These are phyloP conservation scores for Fraxinus sp. DNA, from an alignment of 305 asterid species.

Conservation along the genomic window DNA sequence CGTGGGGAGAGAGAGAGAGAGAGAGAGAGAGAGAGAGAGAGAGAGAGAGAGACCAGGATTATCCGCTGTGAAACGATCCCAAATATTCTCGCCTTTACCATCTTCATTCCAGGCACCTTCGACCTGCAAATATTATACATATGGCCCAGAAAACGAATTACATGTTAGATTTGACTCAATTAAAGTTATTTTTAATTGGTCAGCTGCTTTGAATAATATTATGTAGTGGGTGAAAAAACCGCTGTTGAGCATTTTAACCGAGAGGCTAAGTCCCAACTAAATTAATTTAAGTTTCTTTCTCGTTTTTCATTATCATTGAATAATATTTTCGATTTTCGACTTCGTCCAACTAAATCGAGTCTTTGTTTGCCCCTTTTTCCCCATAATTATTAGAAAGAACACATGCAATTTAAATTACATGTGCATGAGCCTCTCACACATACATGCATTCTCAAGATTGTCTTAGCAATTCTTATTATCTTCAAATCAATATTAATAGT, in stretches of 20 bases:
- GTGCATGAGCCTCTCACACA: not conserved
- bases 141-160: not conserved
- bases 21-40: not conserved
- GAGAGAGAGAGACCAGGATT: slow-evolving; percentile 15
- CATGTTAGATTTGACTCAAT: not conserved
- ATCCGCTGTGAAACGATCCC: slow-evolving; percentile 21
- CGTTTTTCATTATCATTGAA: not conserved
- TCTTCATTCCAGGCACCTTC: slow-evolving; percentile 23
- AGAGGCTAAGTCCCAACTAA: not conserved
- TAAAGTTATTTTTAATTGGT: not conserved
- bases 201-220: not conserved
- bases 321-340: not conserved
- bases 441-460: not conserved
- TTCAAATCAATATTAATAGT: not conserved
- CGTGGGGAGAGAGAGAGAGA: not conserved
- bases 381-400: not conserved
- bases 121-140: not conserved
- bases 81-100: slow-evolving; percentile 22
- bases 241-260: not conserved
- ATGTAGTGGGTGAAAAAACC: not conserved
- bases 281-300: not conserved
- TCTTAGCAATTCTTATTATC: not conserved
- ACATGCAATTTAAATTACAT: not conserved
- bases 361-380: not conserved
- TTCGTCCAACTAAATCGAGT: not conserved